Evolutionary conservation across 2,329 filamentous ascomycete genomes (phyloP), one percentile per base, ranked within the genome.

Genomic region (Sclerotiophoma versabilis): DNA sequence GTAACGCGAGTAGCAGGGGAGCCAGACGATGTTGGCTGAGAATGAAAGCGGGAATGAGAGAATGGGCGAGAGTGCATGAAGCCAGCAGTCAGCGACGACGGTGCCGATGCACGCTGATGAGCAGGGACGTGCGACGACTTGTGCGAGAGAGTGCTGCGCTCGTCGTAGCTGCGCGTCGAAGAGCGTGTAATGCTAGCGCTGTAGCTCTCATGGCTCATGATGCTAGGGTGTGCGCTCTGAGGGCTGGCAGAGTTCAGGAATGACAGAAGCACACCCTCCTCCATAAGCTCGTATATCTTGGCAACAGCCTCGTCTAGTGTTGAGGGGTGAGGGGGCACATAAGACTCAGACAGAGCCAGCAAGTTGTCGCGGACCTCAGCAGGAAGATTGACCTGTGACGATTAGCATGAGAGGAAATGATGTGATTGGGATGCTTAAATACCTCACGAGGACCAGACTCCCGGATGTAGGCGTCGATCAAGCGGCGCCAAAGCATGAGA

Each of bases 221-320:
- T 29, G 38, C 79, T 61, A 2, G 65, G 65, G 46, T 69, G 68
- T n/a, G 83, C 78, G 26, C 79, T 77, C 37, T 81, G 78, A 1
- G 80, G 77, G 54, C 80, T 81, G 41, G 82, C 77, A 58, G 81
- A 84, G 75, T 96, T 93, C 48, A 98, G 82, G 71, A 98, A 99
- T 0, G 93, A 93, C 0, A 96, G 87, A 45, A 98, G 81, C 0
- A 98, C 91, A 3, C 93, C 97, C 73, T 98, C 95, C 67, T 96
- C 96, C 93, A 99, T 98, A 50, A 99, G 81, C 65, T 98, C 95
- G 74, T 93, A 93, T 33, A 97, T 91, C 57, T 96, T 96, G 58
- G 85, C 84, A 20, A 96, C 90, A 17, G 95, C 92, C 44, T 90
- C 84, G 56, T 96, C 89, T 14, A 99, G 81, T 49, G 87, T 85